Evolutionary conservation across 768 basidiomycete species (phyloP), one percentile per base, ranked within the genome.

Genomic region (Suillus luteus): DNA sequence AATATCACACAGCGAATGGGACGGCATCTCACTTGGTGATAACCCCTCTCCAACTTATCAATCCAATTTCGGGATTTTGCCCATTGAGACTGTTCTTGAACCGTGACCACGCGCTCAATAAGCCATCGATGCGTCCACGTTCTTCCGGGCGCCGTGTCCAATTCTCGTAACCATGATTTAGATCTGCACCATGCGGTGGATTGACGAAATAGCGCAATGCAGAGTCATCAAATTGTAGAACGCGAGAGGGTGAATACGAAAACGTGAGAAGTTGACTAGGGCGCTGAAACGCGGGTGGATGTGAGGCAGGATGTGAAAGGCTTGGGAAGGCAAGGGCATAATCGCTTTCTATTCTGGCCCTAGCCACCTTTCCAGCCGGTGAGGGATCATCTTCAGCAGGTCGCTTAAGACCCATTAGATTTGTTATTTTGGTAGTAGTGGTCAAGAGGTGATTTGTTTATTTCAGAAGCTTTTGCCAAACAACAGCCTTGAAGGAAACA

Each of bases 21-120:
- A 66, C 66, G 37, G 54, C 49, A 49, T 72, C 83, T 78, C 73
- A 93, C 91, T 88, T 93, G 64, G 93, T 94, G 81, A 93, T 86
- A 60, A 93, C 83, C 12, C 93, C 93, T 70, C 93, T 81, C 93
- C 93, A 95, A 11, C 83, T 79, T 59, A 91, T 80, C 35, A 89
- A 82, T 1, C 81, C 83, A 33, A 89, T 79, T 61, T 83, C 85
- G 31, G 77, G 78, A 22, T 55, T 22, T 58, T 52, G 67, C 8
- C 68, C 64, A 35, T 64, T 60, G 59, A 78, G 69, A 64, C 72
- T 75, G 41, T 64, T 69, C 61, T 80, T 81, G 63, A 80, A 77
- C 59, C 78, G 80, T 58, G 77, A 79, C 68, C 85, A 81, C 0
- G 87, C 91, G 64, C 75, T 80, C 65, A 95, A 77, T 44, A 95